Conservation (phyloP, 345 rosid genomes). For the Punica granatum region DNA sequence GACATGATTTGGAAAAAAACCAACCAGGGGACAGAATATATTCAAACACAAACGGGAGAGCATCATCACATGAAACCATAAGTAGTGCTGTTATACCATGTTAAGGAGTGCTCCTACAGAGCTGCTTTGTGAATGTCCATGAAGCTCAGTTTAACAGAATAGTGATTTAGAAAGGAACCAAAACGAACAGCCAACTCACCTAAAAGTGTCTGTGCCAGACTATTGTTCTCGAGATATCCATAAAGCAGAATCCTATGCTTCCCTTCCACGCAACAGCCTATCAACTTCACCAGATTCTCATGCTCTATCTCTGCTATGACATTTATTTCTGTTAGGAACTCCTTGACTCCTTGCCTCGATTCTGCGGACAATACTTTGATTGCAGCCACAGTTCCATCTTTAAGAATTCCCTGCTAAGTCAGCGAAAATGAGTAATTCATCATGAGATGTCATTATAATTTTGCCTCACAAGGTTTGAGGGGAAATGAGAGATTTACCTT, state of each 20-base stretch:
- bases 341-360: slow-evolving; percentile 56
- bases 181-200: slow-evolving; percentile 24
- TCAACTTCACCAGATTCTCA: slow-evolving; percentile 49
- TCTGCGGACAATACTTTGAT: slow-evolving; percentile 53
- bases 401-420: slow-evolving; percentile 42
- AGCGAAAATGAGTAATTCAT: not conserved
- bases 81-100: not conserved
- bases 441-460: not conserved
- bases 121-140: not conserved
- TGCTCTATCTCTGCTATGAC: slow-evolving; percentile 49
- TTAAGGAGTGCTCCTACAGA: not conserved
- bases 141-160: not conserved
- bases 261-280: slow-evolving; percentile 61
- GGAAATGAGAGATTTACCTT: slow-evolving; percentile 38
- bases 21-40: not conserved
- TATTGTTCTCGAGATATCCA: slow-evolving; percentile 62
- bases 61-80: not conserved
- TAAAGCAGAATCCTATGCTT: slow-evolving; percentile 58
- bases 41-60: not conserved
- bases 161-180: not conserved
- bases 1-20: not conserved
- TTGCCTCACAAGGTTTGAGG: not conserved
- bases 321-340: slow-evolving; percentile 63
- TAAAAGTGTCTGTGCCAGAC: slow-evolving; percentile 60
- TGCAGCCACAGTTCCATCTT: slow-evolving; percentile 46